Percentiles rank a stretch among this genome's conserved stretches.
Conservation (phyloP, 139 green algal genomes). For the Bryopsis sp. region DNA sequence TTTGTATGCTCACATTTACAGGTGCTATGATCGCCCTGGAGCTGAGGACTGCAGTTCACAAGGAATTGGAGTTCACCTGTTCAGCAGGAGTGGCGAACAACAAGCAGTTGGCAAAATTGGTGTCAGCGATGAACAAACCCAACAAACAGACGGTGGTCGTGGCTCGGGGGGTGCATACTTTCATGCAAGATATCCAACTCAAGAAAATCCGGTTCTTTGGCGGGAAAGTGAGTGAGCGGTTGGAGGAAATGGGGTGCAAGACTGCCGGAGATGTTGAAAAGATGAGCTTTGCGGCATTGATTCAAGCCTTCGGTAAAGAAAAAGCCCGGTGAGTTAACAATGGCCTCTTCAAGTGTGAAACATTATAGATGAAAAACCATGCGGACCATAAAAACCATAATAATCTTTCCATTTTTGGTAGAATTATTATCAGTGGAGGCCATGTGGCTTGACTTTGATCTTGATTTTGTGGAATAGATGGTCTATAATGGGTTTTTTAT, state of each 20-base stretch:
- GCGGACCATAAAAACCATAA: no score
- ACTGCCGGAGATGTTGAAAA: neutral
- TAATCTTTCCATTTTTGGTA: no score
- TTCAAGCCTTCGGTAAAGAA: neutral
- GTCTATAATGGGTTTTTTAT: neutral
- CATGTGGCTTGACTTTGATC: no score
- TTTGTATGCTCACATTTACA: no score
- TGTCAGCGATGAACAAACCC: constrained; percentile 71
- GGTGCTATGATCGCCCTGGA: constrained; percentile 41
- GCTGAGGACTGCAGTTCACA: constrained; percentile 41
- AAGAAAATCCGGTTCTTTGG: neutral
- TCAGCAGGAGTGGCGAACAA: constrained; percentile 53
- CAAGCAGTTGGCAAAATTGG: constrained; percentile 89
- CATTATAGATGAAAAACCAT: no score
- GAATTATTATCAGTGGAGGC: no score
- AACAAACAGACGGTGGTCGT: constrained; percentile 77
- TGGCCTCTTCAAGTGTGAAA: no score
- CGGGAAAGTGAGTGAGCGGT: neutral
- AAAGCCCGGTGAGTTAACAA: neutral
- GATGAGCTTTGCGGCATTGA: neutral
- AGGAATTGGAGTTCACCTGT: constrained; percentile 37
- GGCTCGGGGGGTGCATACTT: constrained; percentile 33
- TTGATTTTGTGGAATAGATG: neutral
- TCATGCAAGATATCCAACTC: constrained; percentile 42
- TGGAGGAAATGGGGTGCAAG: neutral